A percentile compares a stretch with the other conserved stretches of the same genome.
phyloP scores from a whole-genome alignment of 192 early-diverging fungal species.

The Backusella tuberculispora region DNA sequence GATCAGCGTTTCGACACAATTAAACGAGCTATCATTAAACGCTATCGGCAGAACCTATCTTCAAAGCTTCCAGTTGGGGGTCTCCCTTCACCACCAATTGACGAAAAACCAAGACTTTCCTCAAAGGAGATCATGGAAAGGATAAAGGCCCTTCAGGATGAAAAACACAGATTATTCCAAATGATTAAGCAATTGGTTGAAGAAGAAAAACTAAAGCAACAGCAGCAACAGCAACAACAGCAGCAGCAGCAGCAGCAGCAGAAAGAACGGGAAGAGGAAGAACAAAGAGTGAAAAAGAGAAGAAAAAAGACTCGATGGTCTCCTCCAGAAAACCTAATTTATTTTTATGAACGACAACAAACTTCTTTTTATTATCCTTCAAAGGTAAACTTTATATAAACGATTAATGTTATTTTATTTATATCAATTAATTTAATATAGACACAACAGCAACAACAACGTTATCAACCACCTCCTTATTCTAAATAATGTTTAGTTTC shows the following conservation, averaged over 20 bases:
- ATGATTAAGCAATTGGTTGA: constrained; percentile 16
- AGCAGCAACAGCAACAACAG: neutral
- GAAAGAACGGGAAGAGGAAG: neutral
- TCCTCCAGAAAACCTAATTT: neutral
- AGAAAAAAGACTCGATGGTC: neutral
- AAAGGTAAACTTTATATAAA: neutral
- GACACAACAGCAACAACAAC: neutral
- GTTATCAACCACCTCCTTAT: constrained; percentile 1
- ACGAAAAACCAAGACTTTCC: constrained; percentile 4
- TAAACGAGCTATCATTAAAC: constrained; percentile 14
- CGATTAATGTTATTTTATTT: neutral
- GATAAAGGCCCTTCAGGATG: constrained; percentile 7
- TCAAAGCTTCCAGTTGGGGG: neutral
- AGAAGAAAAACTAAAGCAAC: neutral
- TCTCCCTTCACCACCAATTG: constrained; percentile 27
- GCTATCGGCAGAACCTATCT: neutral
- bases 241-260: neutral
- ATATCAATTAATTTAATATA: neutral
- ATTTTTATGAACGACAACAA: neutral
- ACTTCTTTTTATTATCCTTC: neutral
- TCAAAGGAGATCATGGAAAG: constrained; percentile 1
- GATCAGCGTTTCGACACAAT: constrained; percentile 4
- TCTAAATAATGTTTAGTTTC: neutral
- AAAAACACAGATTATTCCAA: constrained; percentile 27
- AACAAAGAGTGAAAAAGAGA: neutral